These are phyloP conservation scores for Paecilomyces fulvus DNA, from an alignment of 2,329 filamentous ascomycete genomes.

Conservation along the genomic window DNA sequence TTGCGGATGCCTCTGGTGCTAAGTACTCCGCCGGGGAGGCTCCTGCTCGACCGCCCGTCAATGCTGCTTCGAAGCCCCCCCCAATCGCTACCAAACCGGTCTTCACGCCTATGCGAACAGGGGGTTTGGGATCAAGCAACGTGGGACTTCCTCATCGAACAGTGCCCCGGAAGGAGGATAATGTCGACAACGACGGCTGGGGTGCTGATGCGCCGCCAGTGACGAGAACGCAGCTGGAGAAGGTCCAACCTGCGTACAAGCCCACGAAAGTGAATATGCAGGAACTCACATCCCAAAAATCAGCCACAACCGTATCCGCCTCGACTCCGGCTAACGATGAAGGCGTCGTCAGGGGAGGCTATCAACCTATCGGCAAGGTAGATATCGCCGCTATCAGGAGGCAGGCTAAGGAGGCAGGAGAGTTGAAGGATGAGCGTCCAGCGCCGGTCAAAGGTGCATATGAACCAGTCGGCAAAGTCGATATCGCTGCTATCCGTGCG, in stretches of 20 bases:
- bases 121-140: constrained; percentile 56
- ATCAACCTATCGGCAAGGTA: constrained; percentile 94
- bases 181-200: constrained; percentile 82
- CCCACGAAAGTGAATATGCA: constrained; percentile 93
- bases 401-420: constrained; percentile 55
- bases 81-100: constrained; percentile 80
- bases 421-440: constrained; percentile 63
- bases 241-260: constrained; percentile 85
- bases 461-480: constrained; percentile 90
- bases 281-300: constrained; percentile 67
- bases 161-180: constrained; percentile 41
- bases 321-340: constrained; percentile 22
- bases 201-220: constrained; percentile 87
- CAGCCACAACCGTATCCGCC: constrained; percentile 38
- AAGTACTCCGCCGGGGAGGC: constrained; percentile 68
- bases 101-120: constrained; percentile 67
- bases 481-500: constrained; percentile 87
- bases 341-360: constrained; percentile 67
- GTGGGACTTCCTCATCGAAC: constrained; percentile 47
- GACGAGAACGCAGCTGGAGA: constrained; percentile 78
- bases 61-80: constrained; percentile 53
- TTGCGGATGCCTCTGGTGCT: constrained; percentile 85
- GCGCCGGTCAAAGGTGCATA: constrained; percentile 85
- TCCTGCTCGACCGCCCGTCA: constrained; percentile 45
- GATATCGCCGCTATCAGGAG: constrained; percentile 84